Evolutionary conservation across 2,329 filamentous ascomycete species (phyloP), one percentile per base, ranked within the genome.

Genomic region (Leptographium galeiforme): DNA sequence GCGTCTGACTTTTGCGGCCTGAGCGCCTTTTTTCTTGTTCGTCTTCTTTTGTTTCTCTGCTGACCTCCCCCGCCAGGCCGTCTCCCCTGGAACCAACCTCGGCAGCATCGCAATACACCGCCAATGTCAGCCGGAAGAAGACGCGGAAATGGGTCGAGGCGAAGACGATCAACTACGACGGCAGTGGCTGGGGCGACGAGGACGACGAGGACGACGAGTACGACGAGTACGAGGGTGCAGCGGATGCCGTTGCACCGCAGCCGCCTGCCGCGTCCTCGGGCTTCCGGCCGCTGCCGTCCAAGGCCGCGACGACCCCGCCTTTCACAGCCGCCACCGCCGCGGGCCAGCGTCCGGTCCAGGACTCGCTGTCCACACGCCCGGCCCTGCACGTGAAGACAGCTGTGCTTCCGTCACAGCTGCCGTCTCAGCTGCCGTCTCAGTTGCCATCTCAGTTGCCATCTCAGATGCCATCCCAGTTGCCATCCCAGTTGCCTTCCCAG

Each of bases 131-230:
- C 69, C 83, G 91, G 57, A 79, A 82, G 53, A 95, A 95, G 71
- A 96, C 90, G 53, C 87, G 84, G 69, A 95, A 95, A 78, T 97
- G 91, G 91, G 85, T 91, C 40, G 85, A 95, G 63, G 91, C 91
- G 39, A 91, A 90, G 67, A 76, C 81, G 55, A 83, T 86, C 61
- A 87, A 81, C 64, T 97, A 97, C 64, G 90, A 91, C 62, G 91
- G 90, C 58, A 89, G 94, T 62, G 91, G 95, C 63, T 96, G 91
- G 90, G 91, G 89, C 39, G 81, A 84, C 39, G 79, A 83, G 10
- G 77, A 80, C 55, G 77, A 81, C n/a, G 78, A 82, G 36, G 78
- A 82, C 43, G 73, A 75, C 5, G 70, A 81, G 52, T 76, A 79
- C 43, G 75, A 77, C 39, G 61, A 64, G 5, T 14, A n/a, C 39